Evolutionary conservation across 169 alveolate species (phyloP).

Genomic region (Blepharisma undulans): DNA sequence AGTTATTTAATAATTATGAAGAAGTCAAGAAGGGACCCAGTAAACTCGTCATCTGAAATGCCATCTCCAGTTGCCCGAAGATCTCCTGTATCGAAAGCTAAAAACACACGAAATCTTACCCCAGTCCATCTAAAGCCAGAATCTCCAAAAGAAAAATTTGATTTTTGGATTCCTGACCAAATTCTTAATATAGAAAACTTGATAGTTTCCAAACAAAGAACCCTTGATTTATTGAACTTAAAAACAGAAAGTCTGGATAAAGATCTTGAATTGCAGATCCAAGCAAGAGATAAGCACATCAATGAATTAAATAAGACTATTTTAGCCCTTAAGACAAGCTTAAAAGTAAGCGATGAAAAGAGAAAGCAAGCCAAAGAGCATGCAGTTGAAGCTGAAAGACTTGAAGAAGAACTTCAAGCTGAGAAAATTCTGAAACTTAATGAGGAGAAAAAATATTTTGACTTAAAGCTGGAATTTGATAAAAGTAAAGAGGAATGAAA

Average conservation of each 20-base stretch:
- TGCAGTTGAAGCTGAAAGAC: background rate
- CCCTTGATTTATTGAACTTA: background rate
- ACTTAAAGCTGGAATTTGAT: background rate
- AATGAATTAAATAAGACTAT: conserved; percentile 4
- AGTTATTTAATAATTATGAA: background rate
- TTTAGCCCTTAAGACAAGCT: background rate
- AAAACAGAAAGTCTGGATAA: background rate
- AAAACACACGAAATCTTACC: background rate
- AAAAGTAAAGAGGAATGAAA: background rate
- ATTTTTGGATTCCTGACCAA: conserved; percentile 15
- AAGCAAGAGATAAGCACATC: conserved; percentile 32
- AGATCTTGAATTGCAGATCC: conserved; percentile 17
- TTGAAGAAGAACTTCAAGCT: background rate
- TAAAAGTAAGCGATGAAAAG: conserved; percentile 1
- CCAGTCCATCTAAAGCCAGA: background rate
- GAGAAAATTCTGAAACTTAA: background rate
- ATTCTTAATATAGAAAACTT: background rate
- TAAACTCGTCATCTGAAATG: background rate
- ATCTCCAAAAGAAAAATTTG: background rate
- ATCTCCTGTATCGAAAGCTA: background rate
- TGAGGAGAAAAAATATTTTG: background rate
- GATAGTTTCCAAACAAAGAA: conserved; percentile 8
- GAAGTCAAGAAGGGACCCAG: background rate
- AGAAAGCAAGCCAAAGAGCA: background rate
- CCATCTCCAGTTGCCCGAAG: background rate